Conservation (phyloP, 345 rosid species). For the Moricandia moricandioides region DNA sequence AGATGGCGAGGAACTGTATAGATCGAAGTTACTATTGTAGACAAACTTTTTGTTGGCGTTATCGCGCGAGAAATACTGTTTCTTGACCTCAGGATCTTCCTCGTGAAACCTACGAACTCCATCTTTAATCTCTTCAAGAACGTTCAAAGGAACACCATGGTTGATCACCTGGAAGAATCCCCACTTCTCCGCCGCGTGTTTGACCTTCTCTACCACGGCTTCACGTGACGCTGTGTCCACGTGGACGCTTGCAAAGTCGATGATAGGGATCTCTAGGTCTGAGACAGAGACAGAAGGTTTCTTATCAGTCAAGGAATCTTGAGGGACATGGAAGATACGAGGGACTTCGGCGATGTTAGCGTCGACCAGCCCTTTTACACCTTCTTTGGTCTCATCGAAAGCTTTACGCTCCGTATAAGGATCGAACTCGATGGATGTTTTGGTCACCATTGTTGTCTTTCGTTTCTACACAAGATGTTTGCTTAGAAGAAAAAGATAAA, state of each 20-base stretch:
- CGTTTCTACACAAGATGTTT: background rate
- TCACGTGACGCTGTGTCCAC: background rate
- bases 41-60: conserved; percentile 13
- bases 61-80: conserved; percentile 16
- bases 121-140: conserved; percentile 27
- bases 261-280: conserved; percentile 34
- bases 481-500: background rate
- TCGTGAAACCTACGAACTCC: conserved; percentile 31
- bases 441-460: background rate
- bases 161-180: conserved; percentile 55
- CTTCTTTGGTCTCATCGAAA: background rate
- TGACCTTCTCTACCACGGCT: conserved; percentile 30
- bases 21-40: conserved; percentile 45
- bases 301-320: background rate
- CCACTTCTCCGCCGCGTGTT: conserved; percentile 30
- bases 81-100: conserved; percentile 33
- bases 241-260: conserved; percentile 36
- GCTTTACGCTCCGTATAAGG: background rate
- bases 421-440: conserved; percentile 6
- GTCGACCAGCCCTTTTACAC: conserved; percentile 36
- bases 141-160: conserved; percentile 41
- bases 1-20: conserved; percentile 34
- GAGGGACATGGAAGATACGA: conserved; percentile 27
- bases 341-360: conserved; percentile 33
- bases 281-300: background rate